phyloP scores from a whole-genome alignment of 495 filamentous ascomycete species.

The Aspergillus haitiensis region DNA sequence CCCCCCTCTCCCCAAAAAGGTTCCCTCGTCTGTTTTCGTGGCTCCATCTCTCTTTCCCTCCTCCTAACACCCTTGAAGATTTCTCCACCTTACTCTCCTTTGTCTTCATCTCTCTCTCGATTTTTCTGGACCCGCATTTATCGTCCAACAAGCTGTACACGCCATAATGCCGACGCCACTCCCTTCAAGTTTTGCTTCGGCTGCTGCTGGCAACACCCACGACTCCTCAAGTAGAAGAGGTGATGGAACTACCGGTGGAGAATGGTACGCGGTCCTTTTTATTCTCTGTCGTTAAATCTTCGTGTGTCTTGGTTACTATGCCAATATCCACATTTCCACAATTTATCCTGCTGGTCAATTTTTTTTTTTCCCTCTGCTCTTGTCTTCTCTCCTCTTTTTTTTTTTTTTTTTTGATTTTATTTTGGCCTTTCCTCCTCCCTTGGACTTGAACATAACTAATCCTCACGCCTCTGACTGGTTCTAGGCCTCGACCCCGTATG shows the following conservation, averaged over 20 bases:
- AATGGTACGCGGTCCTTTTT: conserved; percentile 50
- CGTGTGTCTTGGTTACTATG: not conserved
- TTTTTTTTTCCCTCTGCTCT: conserved; percentile 9
- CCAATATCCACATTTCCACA: not conserved
- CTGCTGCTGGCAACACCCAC: conserved; percentile 70
- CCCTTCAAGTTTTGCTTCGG: conserved; percentile 80
- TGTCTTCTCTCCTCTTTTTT: not conserved
- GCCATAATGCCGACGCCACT: conserved; percentile 71
- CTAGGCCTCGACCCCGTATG: conserved; percentile 63
- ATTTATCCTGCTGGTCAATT: not conserved
- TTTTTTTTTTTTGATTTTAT: conserved; percentile 3
- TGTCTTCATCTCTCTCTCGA: conserved; percentile 7
- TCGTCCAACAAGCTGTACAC: conserved; percentile 16
- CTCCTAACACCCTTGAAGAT: conserved; percentile 9
- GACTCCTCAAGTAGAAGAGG: conserved; percentile 54
- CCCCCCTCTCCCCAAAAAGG: not conserved
- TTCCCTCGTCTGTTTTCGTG: conserved; percentile 1
- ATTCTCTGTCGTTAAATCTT: conserved; percentile 1
- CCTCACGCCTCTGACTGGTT: conserved; percentile 8
- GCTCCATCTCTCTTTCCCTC: conserved; percentile 5
- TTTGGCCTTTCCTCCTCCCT: not conserved
- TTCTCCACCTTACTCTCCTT: conserved; percentile 7
- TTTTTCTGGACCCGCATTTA: conserved; percentile 9
- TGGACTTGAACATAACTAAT: conserved; percentile 20
- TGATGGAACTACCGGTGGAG: conserved; percentile 55